Conservation (phyloP, 1,284 basidiomycete species). For the Porogramme epimiltina region DNA sequence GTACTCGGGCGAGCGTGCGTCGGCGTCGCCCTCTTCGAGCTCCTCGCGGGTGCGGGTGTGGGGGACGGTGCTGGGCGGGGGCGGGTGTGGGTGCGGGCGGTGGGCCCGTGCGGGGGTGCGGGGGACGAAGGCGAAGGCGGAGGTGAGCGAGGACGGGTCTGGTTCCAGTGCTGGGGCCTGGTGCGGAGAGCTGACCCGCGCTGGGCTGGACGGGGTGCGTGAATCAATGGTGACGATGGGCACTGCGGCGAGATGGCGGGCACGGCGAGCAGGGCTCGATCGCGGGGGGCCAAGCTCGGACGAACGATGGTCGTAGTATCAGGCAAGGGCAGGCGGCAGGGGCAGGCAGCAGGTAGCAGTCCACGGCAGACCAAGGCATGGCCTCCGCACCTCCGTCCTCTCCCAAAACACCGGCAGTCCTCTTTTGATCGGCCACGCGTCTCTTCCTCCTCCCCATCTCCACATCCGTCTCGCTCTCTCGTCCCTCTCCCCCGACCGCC, state of each 20-base stretch:
- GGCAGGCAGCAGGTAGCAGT: constrained; percentile 18
- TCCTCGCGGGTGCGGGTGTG: constrained; percentile 63
- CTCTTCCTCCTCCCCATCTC: constrained; percentile 3
- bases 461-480: constrained; percentile 3
- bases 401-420: too few species aligned
- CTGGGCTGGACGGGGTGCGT: constrained; percentile 53
- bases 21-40: constrained; percentile 55
- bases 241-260: constrained; percentile 10
- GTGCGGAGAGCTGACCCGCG: constrained; percentile 52
- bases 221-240: constrained; percentile 67
- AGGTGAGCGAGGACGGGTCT: constrained; percentile 32
- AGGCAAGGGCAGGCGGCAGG: constrained; percentile 10
- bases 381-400: constrained; percentile 12
- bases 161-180: constrained; percentile 46
- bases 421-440: constrained; percentile 15
- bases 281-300: constrained; percentile 9
- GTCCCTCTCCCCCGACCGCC: background rate
- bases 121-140: constrained; percentile 29
- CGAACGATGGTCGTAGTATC: constrained; percentile 24
- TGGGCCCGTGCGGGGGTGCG: background rate
- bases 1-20: constrained; percentile 28
- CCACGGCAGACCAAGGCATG: background rate
- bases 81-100: constrained; percentile 25
- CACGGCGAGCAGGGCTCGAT: constrained; percentile 19
- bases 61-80: constrained; percentile 51